These are phyloP conservation scores for Taphrina communis DNA, from an alignment of 1,139 yeast species.

Conservation along the genomic window DNA sequence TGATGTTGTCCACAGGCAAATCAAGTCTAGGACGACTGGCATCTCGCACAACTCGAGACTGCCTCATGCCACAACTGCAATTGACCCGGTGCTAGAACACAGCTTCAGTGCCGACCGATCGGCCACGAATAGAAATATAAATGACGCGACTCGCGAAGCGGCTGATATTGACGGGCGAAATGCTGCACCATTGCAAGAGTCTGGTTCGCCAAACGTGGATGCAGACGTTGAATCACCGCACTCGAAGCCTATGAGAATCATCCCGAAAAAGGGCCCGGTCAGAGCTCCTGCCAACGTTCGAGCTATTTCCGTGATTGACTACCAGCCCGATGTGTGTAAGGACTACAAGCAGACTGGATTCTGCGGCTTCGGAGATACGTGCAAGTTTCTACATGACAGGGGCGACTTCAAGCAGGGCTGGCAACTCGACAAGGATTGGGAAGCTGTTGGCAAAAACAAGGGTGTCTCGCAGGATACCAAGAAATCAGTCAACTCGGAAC, in stretches of 20 bases:
- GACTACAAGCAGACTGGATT: constrained; percentile 90
- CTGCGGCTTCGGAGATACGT: constrained; percentile 98
- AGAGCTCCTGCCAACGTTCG: constrained; percentile 63
- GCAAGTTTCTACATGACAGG: constrained; percentile 77
- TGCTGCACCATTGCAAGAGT: constrained; percentile 29
- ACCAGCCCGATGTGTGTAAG: constrained; percentile 93
- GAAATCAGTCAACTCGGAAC: constrained; percentile 8
- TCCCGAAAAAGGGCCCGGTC: constrained; percentile 50
- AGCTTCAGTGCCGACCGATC: constrained; percentile 12
- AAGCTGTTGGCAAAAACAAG: constrained; percentile 50
- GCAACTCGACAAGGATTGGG: constrained; percentile 78
- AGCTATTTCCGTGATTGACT: constrained; percentile 81
- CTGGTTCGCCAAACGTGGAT: constrained; percentile 47
- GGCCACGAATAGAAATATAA: constrained; percentile 5
- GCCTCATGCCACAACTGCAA: neutral
- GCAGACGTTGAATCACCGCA: constrained; percentile 29
- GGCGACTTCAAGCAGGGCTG: constrained; percentile 77
- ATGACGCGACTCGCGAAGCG: constrained; percentile 38
- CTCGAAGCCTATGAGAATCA: constrained; percentile 44
- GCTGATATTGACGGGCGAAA: constrained; percentile 41
- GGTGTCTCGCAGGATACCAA: neutral
- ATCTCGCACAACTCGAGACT: neutral
- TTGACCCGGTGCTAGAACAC: neutral
- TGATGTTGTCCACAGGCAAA: constrained; percentile 17
- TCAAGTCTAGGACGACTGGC: neutral